These are phyloP conservation scores for Erodium texanum DNA, from an alignment of 441 rosid species.

Conservation along the genomic window DNA sequence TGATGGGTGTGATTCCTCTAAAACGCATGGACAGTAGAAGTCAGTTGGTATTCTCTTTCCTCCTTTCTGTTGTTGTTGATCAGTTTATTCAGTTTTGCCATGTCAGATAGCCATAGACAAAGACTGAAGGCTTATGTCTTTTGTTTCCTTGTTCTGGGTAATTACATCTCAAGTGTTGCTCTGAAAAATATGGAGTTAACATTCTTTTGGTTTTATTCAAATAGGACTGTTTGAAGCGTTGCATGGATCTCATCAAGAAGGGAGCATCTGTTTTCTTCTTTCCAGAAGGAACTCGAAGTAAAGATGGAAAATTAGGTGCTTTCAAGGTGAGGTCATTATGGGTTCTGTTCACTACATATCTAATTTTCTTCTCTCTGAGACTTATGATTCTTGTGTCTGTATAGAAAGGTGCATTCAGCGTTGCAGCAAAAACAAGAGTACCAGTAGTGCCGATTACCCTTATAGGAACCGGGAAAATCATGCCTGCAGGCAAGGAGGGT, in stretches of 20 bases:
- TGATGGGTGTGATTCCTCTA: slow-evolving; percentile 77
- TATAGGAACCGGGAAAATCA: slow-evolving; percentile 75
- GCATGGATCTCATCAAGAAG: slow-evolving; percentile 68
- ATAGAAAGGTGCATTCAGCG: slow-evolving; percentile 87
- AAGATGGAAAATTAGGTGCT: slow-evolving; percentile 61
- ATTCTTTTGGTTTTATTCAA: slow-evolving; percentile 11
- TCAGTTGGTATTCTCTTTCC: slow-evolving; percentile 50
- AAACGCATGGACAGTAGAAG: slow-evolving; percentile 87
- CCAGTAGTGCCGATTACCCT: slow-evolving; percentile 76
- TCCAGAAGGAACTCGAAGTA: slow-evolving; percentile 91
- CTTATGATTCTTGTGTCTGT: slow-evolving; percentile 17
- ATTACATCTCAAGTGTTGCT: slow-evolving; percentile 3
- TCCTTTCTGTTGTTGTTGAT: slow-evolving; percentile 12
- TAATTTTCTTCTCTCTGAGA: slow-evolving; percentile 9
- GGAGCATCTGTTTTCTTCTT: slow-evolving; percentile 77
- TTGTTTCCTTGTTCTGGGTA: not conserved
- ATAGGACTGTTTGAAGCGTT: slow-evolving; percentile 78
- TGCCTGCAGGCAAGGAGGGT: slow-evolving; percentile 74
- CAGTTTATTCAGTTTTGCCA: slow-evolving; percentile 1
- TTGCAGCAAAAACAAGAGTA: slow-evolving; percentile 75
- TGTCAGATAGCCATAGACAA: not conserved
- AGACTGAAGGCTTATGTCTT: not conserved
- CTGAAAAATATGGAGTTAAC: slow-evolving; percentile 8
- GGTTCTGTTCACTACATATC: not conserved
- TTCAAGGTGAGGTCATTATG: slow-evolving; percentile 56